Percentiles rank a stretch among this genome's conserved stretches.
Conservation (phyloP, 371 early-diverging fungal genomes). For the Mucor mucedo region DNA sequence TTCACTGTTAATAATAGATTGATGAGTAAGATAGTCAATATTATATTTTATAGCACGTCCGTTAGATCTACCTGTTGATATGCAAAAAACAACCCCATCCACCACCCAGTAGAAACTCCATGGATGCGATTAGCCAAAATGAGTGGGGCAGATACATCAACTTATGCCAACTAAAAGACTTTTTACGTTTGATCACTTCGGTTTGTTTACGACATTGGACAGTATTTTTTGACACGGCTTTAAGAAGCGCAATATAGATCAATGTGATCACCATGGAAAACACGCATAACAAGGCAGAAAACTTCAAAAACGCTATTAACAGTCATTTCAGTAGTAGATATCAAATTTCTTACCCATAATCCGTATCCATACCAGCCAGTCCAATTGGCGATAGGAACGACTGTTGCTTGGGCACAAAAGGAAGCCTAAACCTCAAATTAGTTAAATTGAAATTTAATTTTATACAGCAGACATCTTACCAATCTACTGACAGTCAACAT, state of each 20-base stretch:
- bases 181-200: constrained; percentile 57
- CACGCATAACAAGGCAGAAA: constrained; percentile 64
- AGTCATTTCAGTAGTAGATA: no score
- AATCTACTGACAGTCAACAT: constrained; percentile 73
- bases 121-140: constrained; percentile 67
- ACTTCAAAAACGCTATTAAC: constrained; percentile 23
- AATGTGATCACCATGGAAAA: constrained; percentile 67
- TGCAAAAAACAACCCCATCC: constrained; percentile 78
- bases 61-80: constrained; percentile 55
- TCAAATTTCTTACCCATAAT: constrained; percentile 61
- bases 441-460: neutral
- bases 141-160: constrained; percentile 66
- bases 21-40: no score
- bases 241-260: constrained; percentile 61
- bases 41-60: no score
- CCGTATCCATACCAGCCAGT: constrained; percentile 75
- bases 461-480: constrained; percentile 25
- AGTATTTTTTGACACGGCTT: constrained; percentile 22
- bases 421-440: constrained; percentile 40
- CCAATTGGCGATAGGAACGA: constrained; percentile 64
- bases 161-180: constrained; percentile 62
- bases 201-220: constrained; percentile 39
- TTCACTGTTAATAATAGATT: constrained; percentile 45
- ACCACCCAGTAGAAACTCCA: constrained; percentile 70
- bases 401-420: constrained; percentile 69